Conservation (phyloP, 2,329 filamentous ascomycete genomes). For the Aspergillus latus region DNA sequence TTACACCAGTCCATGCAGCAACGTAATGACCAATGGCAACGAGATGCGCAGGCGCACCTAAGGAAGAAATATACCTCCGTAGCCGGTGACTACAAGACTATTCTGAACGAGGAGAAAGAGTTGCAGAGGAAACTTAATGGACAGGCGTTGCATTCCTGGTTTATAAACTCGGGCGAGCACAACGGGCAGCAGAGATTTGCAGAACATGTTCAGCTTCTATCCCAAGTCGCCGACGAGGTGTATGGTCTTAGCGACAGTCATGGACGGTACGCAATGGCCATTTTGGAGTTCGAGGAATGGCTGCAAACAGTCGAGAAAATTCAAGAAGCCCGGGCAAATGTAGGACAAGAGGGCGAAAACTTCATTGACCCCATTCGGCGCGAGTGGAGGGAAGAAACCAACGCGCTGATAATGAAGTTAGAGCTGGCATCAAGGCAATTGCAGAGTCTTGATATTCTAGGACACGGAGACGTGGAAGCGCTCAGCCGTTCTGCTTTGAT, state of each 20-base stretch:
- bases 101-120: conserved; percentile 34
- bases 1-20: conserved; percentile 36
- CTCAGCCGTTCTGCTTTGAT: conserved; percentile 33
- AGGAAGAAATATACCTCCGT: conserved; percentile 38
- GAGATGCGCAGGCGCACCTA: conserved; percentile 30
- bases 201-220: conserved; percentile 41
- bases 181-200: conserved; percentile 31
- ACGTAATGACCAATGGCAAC: conserved; percentile 33
- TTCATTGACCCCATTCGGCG: conserved; percentile 39
- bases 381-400: conserved; percentile 37
- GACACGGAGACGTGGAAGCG: conserved; percentile 26
- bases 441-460: conserved; percentile 38
- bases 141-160: conserved; percentile 37
- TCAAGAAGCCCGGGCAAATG: conserved; percentile 18
- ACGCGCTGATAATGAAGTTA: conserved; percentile 32
- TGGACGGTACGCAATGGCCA: conserved; percentile 32
- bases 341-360: conserved; percentile 14
- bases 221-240: conserved; percentile 41
- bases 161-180: conserved; percentile 31
- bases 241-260: conserved; percentile 31
- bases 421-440: conserved; percentile 38
- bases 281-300: conserved; percentile 40
- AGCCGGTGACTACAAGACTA: conserved; percentile 33
- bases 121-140: conserved; percentile 36
- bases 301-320: conserved; percentile 32